Evolutionary conservation across 139 green algal species (phyloP), one percentile per base, ranked within the genome.

Genomic region (Dunaliella primolecta): DNA sequence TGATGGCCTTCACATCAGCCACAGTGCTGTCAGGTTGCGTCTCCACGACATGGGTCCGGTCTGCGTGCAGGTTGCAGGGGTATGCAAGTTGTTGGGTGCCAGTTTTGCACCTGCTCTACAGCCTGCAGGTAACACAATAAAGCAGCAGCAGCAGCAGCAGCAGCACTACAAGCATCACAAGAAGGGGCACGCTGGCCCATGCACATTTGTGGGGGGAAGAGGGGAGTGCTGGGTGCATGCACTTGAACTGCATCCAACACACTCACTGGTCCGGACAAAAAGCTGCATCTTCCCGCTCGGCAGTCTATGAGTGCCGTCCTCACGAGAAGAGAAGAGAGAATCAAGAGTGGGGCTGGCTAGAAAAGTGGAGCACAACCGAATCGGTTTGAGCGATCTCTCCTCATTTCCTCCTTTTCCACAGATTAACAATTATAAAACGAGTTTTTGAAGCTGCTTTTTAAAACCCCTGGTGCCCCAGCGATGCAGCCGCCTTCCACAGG

Each of bases 41-140:
- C 83, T 96, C 86, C 30, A 98, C 70, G 82, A 95, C 89, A 86
- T 97, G 93, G 77, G 94, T 96, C 77, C 89, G 86, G 84, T 96
- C 95, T 70, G 37, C 30, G 29, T 23, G 85, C 84, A 38, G 78
- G 35, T n/a, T 80, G 25, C 46, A 32, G 34, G 30, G 36, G 27
- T 81, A 32, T 32, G 11, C 75, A 34, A 25, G 34, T 31, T n/a
- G 36, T 33, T 32, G 29, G 36, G 27, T 32, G 27, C 79, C 36
- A 20, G 20, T 20, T 72, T 20, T 72, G 20, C 56, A 20, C 23
- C 20, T 72, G n/a, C n/a, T n/a, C n/a, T n/a, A n/a, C n/a, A n/a
- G n/a, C n/a, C n/a, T 31, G 70, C 70, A 77, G 70, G 70, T 15
- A 15, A 21, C 15, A 72, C 84, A 83, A 31, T 2, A 30, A 75